These are phyloP conservation scores for Neurospora sublineolata DNA, from an alignment of 495 filamentous ascomycete genomes.

Conservation along the genomic window DNA sequence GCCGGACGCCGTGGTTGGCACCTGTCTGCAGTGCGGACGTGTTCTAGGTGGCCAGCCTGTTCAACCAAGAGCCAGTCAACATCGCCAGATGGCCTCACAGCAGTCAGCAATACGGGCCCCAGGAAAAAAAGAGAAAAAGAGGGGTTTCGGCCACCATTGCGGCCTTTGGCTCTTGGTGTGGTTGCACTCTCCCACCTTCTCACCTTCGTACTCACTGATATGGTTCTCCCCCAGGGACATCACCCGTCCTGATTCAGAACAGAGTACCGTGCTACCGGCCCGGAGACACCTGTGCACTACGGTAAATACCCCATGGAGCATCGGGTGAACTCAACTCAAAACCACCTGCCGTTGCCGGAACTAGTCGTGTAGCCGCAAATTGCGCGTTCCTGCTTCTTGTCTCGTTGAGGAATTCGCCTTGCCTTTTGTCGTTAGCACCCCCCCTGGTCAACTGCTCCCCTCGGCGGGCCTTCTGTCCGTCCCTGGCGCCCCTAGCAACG, in stretches of 20 bases:
- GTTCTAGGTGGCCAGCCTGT: not conserved
- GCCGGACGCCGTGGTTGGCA: slow-evolving; percentile 5
- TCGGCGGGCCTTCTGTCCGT: not conserved
- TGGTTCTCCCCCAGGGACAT: not conserved
- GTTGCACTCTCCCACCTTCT: not conserved
- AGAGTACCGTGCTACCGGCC: not conserved
- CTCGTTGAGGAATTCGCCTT: not conserved
- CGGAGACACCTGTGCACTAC: not conserved
- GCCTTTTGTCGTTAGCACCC: not conserved
- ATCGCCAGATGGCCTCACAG: not conserved
- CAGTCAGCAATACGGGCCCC: not conserved
- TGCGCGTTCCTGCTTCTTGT: not conserved
- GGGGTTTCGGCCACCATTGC: not conserved
- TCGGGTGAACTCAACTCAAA: not conserved
- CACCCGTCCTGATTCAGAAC: not conserved
- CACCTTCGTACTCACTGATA: not conserved
- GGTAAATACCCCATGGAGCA: not conserved
- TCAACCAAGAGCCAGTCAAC: not conserved
- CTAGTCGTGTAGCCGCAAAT: not conserved
- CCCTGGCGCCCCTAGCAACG: not conserved
- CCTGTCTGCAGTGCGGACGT: not conserved
- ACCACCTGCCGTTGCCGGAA: not conserved
- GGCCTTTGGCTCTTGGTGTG: not conserved
- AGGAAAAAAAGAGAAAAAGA: not conserved
- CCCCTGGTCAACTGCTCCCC: not conserved